Conservation (phyloP, 768 basidiomycete species). For the Mycena indigotica region DNA sequence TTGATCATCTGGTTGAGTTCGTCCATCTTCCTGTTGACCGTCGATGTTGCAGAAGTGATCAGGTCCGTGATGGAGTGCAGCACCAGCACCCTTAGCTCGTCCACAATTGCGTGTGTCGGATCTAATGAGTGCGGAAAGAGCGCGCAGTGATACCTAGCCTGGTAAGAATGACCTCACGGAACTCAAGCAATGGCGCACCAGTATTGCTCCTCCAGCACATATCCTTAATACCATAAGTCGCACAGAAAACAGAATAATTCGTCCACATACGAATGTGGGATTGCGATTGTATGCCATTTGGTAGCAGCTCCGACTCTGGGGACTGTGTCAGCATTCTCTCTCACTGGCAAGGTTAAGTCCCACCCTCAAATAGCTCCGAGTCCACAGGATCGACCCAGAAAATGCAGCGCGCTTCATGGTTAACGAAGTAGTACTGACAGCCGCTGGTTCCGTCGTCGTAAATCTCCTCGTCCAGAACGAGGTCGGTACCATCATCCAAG, state of each 20-base stretch:
- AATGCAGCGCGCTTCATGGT: constrained; percentile 47
- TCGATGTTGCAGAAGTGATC: constrained; percentile 42
- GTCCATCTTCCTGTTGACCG: constrained; percentile 21
- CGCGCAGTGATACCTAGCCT: constrained; percentile 41
- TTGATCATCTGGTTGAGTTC: constrained; percentile 41
- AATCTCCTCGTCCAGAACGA: constrained; percentile 47
- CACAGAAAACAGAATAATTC: no score
- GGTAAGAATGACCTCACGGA: neutral
- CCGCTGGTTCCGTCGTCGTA: no score
- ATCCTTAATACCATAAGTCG: no score
- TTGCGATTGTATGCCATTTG: no score
- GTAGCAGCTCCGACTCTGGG: no score
- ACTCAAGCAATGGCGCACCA: constrained; percentile 31
- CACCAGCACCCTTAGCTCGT: constrained; percentile 41
- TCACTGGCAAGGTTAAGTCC: no score
- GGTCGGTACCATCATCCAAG: constrained; percentile 39
- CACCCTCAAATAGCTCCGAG: constrained; percentile 32
- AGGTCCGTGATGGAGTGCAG: constrained; percentile 44
- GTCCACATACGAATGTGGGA: constrained; percentile 46
- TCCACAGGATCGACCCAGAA: constrained; percentile 57
- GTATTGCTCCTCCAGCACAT: constrained; percentile 44
- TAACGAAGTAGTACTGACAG: constrained; percentile 32
- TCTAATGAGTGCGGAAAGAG: constrained; percentile 35
- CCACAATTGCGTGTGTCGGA: constrained; percentile 29
- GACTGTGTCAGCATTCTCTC: no score